Evolutionary conservation across 108 stramenopile species (phyloP).

Genomic region (Aurantiochytrium sp.): DNA sequence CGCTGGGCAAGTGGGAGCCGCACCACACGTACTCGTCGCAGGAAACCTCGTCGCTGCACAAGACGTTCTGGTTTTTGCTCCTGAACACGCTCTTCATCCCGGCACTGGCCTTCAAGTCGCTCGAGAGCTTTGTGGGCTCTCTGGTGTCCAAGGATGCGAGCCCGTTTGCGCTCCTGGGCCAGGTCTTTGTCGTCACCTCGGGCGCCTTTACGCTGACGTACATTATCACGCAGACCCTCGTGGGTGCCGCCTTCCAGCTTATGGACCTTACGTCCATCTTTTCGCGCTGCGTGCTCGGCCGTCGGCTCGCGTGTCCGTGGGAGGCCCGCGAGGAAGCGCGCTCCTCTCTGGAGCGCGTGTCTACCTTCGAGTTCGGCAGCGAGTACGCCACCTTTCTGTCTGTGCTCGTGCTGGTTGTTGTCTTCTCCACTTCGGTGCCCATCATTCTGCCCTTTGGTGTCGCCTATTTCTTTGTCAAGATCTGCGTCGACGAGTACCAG

Average conservation of each 20-base stretch:
- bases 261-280: not conserved
- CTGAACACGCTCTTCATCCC: constrained; percentile 13
- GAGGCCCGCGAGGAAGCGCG: not conserved
- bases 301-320: not conserved
- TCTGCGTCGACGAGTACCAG: constrained; percentile 1
- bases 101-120: constrained; percentile 21
- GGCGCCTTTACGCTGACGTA: constrained; percentile 3
- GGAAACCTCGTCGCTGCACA: not conserved
- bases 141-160: not conserved
- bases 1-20: constrained; percentile 17
- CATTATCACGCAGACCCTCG: constrained; percentile 14
- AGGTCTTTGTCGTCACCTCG: constrained; percentile 4
- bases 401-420: not conserved
- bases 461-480: not conserved
- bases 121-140: constrained; percentile 9
- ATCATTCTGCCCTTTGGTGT: constrained; percentile 19
- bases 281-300: not conserved
- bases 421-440: not conserved
- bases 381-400: constrained; percentile 28
- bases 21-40: constrained; percentile 20
- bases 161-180: not conserved
- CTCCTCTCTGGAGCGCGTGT: not conserved
- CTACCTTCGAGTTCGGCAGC: not conserved
- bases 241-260: constrained; percentile 8
- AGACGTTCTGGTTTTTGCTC: constrained; percentile 2